A percentile compares a stretch with the other conserved stretches of the same genome.
These are phyloP conservation scores for Fusarium piperis DNA, from an alignment of 2,329 filamentous ascomycete genomes.

Conservation along the genomic window DNA sequence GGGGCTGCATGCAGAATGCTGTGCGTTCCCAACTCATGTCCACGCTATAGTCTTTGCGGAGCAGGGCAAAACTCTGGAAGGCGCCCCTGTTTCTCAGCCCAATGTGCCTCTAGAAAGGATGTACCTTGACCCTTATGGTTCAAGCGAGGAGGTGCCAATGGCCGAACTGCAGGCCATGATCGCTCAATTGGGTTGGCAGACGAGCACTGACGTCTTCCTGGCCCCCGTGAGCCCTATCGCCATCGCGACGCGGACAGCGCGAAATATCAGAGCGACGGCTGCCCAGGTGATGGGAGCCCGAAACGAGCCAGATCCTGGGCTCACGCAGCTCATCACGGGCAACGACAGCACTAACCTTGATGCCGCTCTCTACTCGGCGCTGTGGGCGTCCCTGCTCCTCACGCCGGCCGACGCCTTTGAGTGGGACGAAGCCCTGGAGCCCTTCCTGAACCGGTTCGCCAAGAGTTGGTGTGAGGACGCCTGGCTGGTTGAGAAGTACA, in stretches of 20 bases:
- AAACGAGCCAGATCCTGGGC: conserved; percentile 39
- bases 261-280: conserved; percentile 82
- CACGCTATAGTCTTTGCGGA: conserved; percentile 79
- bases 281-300: conserved; percentile 44
- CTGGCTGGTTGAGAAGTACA: conserved; percentile 74
- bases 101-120: conserved; percentile 61
- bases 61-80: conserved; percentile 69
- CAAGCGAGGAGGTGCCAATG: conserved; percentile 71
- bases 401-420: conserved; percentile 57
- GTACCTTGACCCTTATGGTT: conserved; percentile 86
- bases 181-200: conserved; percentile 57
- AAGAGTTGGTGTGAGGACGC: conserved; percentile 69
- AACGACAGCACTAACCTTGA: conserved; percentile 57
- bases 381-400: conserved; percentile 75
- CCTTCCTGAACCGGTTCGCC: conserved; percentile 63
- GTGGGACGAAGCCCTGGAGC: conserved; percentile 70
- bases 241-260: conserved; percentile 76
- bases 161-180: conserved; percentile 68
- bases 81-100: conserved; percentile 47
- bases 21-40: conserved; percentile 85
- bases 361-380: conserved; percentile 73
- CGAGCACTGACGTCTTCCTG: conserved; percentile 63
- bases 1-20: conserved; percentile 80
- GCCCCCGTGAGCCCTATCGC: conserved; percentile 70
- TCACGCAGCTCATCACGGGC: conserved; percentile 50